These are phyloP conservation scores for Wickerhamomyces sp. DNA, from an alignment of 1,139 yeast species.

Conservation along the genomic window DNA sequence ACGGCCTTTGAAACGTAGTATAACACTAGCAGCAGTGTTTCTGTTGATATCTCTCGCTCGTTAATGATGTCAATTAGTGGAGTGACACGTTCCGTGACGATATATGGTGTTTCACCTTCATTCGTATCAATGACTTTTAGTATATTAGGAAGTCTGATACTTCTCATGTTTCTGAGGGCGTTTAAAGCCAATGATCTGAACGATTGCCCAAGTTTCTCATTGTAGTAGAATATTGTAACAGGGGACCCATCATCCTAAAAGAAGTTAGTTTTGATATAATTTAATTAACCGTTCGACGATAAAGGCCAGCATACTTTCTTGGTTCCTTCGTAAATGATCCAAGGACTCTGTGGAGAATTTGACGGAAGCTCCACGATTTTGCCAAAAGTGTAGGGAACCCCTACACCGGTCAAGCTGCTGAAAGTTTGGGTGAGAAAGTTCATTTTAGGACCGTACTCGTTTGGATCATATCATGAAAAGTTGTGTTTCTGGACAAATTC, in stretches of 20 bases:
- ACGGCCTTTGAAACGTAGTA: slow-evolving; percentile 52
- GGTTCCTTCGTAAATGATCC: slow-evolving; percentile 39
- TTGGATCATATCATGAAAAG: neutral
- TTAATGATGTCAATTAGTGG: slow-evolving; percentile 42
- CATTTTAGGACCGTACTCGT: slow-evolving; percentile 32
- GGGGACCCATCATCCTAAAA: slow-evolving; percentile 31
- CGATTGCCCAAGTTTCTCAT: slow-evolving; percentile 35
- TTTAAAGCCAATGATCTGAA: slow-evolving; percentile 52
- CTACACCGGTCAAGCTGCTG: slow-evolving; percentile 46
- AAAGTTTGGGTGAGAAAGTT: slow-evolving; percentile 57
- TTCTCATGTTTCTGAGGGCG: slow-evolving; percentile 58
- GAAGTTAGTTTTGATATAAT: neutral
- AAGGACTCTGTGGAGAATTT: slow-evolving; percentile 29
- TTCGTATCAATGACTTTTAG: slow-evolving; percentile 63
- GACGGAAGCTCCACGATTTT: slow-evolving; percentile 33
- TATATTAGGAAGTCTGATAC: slow-evolving; percentile 75
- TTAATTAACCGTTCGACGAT: no score
- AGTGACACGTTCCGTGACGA: slow-evolving; percentile 72
- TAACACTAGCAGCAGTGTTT: slow-evolving; percentile 53
- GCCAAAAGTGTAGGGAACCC: slow-evolving; percentile 54
- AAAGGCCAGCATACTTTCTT: slow-evolving; percentile 24
- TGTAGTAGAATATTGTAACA: slow-evolving; percentile 61
- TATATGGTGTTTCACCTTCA: slow-evolving; percentile 59
- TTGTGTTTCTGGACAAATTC: neutral
- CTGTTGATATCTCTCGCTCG: slow-evolving; percentile 25